Percentiles rank a stretch among this genome's conserved stretches.
Conservation (phyloP, 1,284 basidiomycete genomes). For the Malassezia japonica region DNA sequence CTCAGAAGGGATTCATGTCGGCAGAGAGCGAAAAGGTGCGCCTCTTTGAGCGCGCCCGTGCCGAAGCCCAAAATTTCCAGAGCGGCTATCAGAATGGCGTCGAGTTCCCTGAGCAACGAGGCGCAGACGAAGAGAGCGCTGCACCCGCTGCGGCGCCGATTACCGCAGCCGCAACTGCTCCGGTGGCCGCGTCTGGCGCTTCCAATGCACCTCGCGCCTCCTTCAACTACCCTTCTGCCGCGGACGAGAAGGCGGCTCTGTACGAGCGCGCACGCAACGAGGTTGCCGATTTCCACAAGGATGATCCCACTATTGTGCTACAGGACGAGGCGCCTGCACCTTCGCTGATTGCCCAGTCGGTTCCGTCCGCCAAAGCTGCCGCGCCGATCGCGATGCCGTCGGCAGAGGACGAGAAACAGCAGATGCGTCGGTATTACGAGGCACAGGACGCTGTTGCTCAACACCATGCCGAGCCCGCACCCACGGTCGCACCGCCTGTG, state of each 20-base stretch:
- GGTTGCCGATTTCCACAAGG: conserved; percentile 21
- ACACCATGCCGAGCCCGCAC: background rate
- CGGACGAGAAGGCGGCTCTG: conserved; percentile 31
- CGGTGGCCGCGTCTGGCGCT: background rate
- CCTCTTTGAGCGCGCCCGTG: conserved; percentile 37
- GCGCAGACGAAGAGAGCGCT: background rate
- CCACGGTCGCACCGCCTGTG: background rate
- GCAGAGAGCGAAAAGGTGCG: conserved; percentile 39
- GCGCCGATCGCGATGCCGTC: too few species aligned
- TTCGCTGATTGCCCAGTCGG: too few species aligned
- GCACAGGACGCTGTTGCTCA: too few species aligned
- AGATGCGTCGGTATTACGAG: too few species aligned
- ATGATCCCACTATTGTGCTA: too few species aligned
- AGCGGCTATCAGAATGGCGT: conserved; percentile 27
- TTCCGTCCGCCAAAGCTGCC: too few species aligned
- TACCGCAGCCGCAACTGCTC: background rate
- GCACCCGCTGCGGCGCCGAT: background rate
- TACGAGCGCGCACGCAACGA: conserved; percentile 34
- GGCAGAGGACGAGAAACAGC: too few species aligned
- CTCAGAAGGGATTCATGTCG: conserved; percentile 7
- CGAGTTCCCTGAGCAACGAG: too few species aligned
- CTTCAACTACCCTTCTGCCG: conserved; percentile 14
- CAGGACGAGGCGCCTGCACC: background rate
- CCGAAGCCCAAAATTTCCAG: conserved; percentile 39
- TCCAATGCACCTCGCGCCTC: background rate